Evolutionary conservation across 768 basidiomycete genomes (phyloP), one percentile per base, ranked within the genome.

Genomic region (Gelatoporia subvermispora): DNA sequence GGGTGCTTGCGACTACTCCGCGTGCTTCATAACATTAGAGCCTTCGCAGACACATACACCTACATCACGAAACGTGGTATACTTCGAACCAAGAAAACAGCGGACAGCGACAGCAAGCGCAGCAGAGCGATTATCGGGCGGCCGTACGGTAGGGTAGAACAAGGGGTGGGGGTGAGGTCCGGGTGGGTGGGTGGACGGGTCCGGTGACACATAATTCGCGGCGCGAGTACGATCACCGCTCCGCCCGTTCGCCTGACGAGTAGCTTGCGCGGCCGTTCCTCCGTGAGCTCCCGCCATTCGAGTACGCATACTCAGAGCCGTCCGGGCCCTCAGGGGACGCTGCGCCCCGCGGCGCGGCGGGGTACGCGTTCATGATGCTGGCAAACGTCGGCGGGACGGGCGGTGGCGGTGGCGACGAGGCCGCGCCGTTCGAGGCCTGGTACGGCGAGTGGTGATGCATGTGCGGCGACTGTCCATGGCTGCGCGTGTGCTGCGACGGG

Each of bases 281-380:
- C 41, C 57, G 28, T n/a, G 41, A 43, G 41, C 41, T 37, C 20
- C n/a, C 22, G 17, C 56, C 55, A 35, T 62, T 58, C 28, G 56
- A 57, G 35, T 60, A 54, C 28, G 55, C 51, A 2, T 66, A 65
- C 43, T 65, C 59, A 8, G 66, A 58, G 35, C 60, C 63, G 5
- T 62, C 59, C 16, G 64, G 63, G 43, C 56, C 64, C 15, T 62
- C 62, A 24, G 57, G 57, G 7, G 63, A 52, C 15, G 61, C 58
- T 10, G 60, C 52, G 16, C 56, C 52, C 31, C 46, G 53, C 11
- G 66, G 61, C 24, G 64, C 62, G 1, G 68, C 61, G 8, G 80
- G 73, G 61, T 83, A 84, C n/a, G 82, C 82, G 55, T 82, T 78
- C 82, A 86, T 80, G 53, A 86, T 83, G 50, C 76, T 80, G 28